Evolutionary conservation across 371 early-diverging fungal species (phyloP).

Genomic region (Nematocida ausubeli): DNA sequence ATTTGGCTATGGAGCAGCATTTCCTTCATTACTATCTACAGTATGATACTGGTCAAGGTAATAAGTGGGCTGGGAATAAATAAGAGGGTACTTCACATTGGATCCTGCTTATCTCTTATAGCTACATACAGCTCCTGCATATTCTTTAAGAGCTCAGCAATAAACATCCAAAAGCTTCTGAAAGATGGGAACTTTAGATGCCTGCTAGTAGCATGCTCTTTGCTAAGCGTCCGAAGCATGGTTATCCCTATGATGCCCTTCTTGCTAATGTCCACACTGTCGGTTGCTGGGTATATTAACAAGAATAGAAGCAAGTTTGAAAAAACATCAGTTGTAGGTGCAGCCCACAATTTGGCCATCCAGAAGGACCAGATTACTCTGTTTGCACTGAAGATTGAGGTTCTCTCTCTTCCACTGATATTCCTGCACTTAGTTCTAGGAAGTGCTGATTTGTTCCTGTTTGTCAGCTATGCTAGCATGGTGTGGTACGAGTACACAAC

Average conservation of each 20-base stretch:
- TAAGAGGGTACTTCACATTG: conserved; percentile 31
- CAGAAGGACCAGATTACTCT: conserved; percentile 37
- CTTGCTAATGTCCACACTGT: conserved; percentile 57
- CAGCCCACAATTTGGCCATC: conserved; percentile 8
- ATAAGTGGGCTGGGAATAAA: conserved; percentile 2
- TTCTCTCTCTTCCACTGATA: conserved; percentile 44
- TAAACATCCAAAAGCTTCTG: conserved; percentile 52
- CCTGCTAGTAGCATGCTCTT: conserved; percentile 32
- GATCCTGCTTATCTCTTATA: conserved; percentile 27
- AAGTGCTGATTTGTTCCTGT: conserved; percentile 32
- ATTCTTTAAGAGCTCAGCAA: conserved; percentile 32
- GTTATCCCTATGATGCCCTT: conserved; percentile 61
- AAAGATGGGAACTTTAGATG: conserved; percentile 50
- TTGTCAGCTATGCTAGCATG: conserved; percentile 52
- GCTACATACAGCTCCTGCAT: conserved; percentile 34
- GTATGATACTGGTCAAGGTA: conserved; percentile 11
- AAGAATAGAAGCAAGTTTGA: conserved; percentile 53
- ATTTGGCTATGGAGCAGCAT: conserved; percentile 30
- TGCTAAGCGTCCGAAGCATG: conserved; percentile 22
- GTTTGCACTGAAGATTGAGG: conserved; percentile 45
- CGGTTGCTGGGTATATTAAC: conserved; percentile 38
- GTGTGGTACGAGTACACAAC: conserved; percentile 62
- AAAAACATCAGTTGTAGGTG: conserved; percentile 17
- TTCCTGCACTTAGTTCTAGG: conserved; percentile 51
- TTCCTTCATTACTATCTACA: conserved; percentile 7